Evolutionary conservation across 345 rosid genomes (phyloP).

Genomic region (Xanthoceras sorbifolium): DNA sequence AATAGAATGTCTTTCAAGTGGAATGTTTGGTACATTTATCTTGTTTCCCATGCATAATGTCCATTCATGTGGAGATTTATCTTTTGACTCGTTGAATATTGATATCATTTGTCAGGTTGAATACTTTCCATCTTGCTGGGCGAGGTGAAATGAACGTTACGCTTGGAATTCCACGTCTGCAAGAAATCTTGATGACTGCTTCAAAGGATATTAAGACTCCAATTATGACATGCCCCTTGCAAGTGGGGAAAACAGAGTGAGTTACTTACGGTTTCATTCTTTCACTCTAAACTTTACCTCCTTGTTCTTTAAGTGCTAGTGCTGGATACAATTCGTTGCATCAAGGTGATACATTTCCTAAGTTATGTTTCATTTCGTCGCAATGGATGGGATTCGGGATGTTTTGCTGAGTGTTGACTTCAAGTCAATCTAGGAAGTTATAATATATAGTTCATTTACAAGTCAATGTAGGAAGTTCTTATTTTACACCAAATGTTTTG

Average conservation of each 20-base stretch:
- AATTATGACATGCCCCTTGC: conserved; percentile 90
- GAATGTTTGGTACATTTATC: background rate
- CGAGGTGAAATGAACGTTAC: conserved; percentile 99
- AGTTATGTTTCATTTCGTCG: conserved; percentile 22
- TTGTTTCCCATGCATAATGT: background rate
- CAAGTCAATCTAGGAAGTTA: background rate
- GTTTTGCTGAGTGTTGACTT: background rate
- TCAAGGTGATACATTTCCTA: background rate
- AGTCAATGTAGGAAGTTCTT: background rate
- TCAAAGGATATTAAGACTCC: conserved; percentile 82
- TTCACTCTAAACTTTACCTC: background rate
- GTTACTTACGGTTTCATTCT: conserved; percentile 26
- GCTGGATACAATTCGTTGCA: background rate
- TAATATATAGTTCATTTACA: background rate
- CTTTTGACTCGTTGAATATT: conserved; percentile 1
- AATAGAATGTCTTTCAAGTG: conserved; percentile 2
- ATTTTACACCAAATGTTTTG: background rate
- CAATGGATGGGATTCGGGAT: conserved; percentile 33
- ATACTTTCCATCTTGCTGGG: conserved; percentile 99
- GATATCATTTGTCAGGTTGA: conserved; percentile 54
- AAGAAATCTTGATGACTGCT: conserved; percentile 95
- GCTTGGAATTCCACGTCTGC: conserved; percentile 93
- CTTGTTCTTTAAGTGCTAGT: background rate
- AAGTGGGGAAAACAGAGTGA: conserved; percentile 63
- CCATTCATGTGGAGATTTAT: background rate